Base-by-base conservation (phyloP, 225 moss, liverwort and hornwort genomes). In the Thuidium tamariscinum region DNA sequence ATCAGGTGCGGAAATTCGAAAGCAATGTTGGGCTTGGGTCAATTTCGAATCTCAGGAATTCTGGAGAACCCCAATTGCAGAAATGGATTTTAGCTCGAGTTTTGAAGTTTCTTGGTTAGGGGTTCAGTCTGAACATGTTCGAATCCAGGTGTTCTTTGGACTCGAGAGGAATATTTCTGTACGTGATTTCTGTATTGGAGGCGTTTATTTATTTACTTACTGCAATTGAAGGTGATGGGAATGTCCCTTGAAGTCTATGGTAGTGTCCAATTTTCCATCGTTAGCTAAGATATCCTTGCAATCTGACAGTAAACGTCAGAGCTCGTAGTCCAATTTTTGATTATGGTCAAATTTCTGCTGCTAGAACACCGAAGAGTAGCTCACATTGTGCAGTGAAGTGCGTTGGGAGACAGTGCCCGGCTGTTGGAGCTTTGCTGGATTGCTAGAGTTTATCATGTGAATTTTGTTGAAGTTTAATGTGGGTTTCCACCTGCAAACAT, bases 1-100 rank as follows among this genome's bases (percentile, higher is more conserved):
- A 96, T 84, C 96, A 95, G 95, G 95, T 95, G 62, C 57, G 84
- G 34, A 51, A 66, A 82, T 75, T 63, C 23, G 55, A 44, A 34
- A 63, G 85, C 84, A 89, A 83, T 84, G 71, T 83, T 80, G 79
- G 54, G 27, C 18, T 82, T 12, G 65, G 42, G 42, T 49, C 56
- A 11, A 32, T 64, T 80, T 68, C 54, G 21, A 61, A 65, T 64
- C 49, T 41, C 63, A n/a, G 26, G 71, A 72, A 64, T 81, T 56
- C 66, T 29, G 23, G 37, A 55, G 67, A 52, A 19, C 15, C 20
- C 34, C 44, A 22, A 75, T 59, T 27, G 25, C 86, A 27, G 57
- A 69, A 80, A 80, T 82, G 68, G 27, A 21, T 57, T 86, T 82
- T 67, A 59, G 55, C 55, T 83, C 48, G 42, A 30, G 17, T 74